These are phyloP conservation scores for Achaetomiella virescens DNA, from an alignment of 495 filamentous ascomycete genomes.

Conservation along the genomic window DNA sequence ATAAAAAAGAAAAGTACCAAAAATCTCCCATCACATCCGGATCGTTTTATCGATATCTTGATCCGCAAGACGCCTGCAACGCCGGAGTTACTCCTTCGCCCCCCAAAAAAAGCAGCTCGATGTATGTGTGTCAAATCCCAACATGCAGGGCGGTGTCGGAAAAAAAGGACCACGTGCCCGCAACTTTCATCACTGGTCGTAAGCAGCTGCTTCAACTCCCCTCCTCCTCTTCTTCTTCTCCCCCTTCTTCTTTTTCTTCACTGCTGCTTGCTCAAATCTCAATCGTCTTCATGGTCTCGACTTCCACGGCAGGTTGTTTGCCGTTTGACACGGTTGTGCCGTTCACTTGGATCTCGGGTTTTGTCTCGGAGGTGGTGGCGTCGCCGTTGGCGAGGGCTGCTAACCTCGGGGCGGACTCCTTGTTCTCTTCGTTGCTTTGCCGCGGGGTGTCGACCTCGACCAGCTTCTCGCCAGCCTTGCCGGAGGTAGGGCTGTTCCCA, in stretches of 20 bases:
- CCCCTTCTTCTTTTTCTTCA: no score
- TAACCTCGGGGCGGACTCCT: constrained; percentile 30
- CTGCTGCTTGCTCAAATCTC: constrained; percentile 43
- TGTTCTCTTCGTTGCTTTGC: constrained; percentile 41
- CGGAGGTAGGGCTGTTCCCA: constrained; percentile 4
- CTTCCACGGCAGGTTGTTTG: constrained; percentile 30
- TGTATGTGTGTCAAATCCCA: constrained; percentile 2
- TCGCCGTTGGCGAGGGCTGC: constrained; percentile 29
- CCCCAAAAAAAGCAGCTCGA: not conserved
- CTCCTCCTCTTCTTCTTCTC: constrained; percentile 2
- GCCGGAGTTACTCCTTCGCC: not conserved
- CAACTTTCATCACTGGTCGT: constrained; percentile 10
- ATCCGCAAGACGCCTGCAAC: constrained; percentile 3
- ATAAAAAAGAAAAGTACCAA: not conserved
- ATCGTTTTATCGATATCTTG: not conserved
- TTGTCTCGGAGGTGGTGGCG: constrained; percentile 18
- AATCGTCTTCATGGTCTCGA: constrained; percentile 52
- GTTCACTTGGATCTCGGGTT: constrained; percentile 10
- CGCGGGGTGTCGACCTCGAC: constrained; percentile 49
- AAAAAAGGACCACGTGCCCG: not conserved
- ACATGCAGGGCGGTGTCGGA: not conserved
- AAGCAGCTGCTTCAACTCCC: not conserved
- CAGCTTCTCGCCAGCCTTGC: constrained; percentile 20
- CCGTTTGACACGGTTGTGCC: constrained; percentile 25
- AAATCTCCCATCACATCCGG: not conserved